A percentile compares a stretch with the other conserved stretches of the same genome.
phyloP scores from a whole-genome alignment of 2,329 filamentous ascomycete species.

The Hymenoscyphus infarciens region DNA sequence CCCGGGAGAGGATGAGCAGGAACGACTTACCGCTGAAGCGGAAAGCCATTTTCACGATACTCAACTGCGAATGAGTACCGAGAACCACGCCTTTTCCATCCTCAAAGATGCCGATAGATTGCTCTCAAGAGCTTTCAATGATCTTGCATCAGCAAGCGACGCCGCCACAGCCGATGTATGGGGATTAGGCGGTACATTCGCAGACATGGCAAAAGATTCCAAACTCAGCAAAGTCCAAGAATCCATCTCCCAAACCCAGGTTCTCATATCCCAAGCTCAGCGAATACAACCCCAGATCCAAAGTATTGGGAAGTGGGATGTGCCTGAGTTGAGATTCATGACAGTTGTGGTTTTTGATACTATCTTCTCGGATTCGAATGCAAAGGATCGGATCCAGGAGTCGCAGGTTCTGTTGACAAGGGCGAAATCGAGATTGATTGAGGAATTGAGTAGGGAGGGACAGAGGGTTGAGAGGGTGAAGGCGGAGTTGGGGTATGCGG shows the following conservation, averaged over 20 bases:
- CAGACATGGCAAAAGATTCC: conserved; percentile 52
- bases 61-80: conserved; percentile 38
- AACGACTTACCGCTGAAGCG: conserved; percentile 38
- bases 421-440: conserved; percentile 35
- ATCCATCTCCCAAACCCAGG: conserved; percentile 40
- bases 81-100: conserved; percentile 41
- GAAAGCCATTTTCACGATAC: conserved; percentile 39
- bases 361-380: conserved; percentile 49
- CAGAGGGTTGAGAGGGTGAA: conserved; percentile 33
- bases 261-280: conserved; percentile 41
- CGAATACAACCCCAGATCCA: conserved; percentile 39
- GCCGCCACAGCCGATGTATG: conserved; percentile 47
- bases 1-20: conserved; percentile 49
- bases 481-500: conserved; percentile 31
- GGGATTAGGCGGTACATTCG: conserved; percentile 44
- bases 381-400: conserved; percentile 49
- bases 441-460: conserved; percentile 36
- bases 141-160: conserved; percentile 43
- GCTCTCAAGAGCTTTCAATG: conserved; percentile 37
- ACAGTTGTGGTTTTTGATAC: conserved; percentile 54
- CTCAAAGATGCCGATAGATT: conserved; percentile 40
- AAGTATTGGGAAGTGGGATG: conserved; percentile 39
- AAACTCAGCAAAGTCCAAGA: conserved; percentile 47
- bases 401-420: conserved; percentile 39
- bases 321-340: conserved; percentile 46